Conservation (phyloP, 345 rosid genomes). For the Brassica rapa region DNA sequence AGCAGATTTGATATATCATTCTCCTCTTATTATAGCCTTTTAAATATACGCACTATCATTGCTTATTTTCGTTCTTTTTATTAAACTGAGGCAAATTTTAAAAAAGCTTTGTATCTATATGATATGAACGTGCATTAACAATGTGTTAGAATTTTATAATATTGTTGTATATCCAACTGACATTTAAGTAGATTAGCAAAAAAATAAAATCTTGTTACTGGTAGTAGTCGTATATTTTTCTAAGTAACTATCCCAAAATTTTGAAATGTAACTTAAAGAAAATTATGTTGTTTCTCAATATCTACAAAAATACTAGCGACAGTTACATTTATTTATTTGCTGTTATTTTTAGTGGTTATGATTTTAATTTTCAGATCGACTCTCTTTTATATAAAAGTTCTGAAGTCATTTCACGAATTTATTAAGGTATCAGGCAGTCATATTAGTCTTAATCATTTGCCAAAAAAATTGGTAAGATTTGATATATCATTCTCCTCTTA, state of each 20-base stretch:
- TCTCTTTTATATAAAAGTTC: not conserved
- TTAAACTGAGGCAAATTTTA: constrained; percentile 27
- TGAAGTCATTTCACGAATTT: constrained; percentile 8
- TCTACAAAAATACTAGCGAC: not conserved
- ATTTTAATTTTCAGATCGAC: not conserved
- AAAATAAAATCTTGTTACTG: not conserved
- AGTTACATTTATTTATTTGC: not conserved
- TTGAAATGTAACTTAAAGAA: not conserved
- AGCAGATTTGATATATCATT: too few relatives aligned
- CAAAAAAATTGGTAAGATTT: constrained; percentile 34
- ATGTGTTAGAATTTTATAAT: constrained; percentile 15
- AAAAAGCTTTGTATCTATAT: constrained; percentile 36
- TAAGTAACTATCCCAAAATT: not conserved
- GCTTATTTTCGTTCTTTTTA: constrained; percentile 22
- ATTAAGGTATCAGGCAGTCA: not conserved
- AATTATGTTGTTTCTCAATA: not conserved
- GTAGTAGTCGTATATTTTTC: not conserved
- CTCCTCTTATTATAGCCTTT: too few relatives aligned
- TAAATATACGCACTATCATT: not conserved
- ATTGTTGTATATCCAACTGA: constrained; percentile 13
- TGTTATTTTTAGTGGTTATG: not conserved
- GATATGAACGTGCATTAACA: constrained; percentile 41
- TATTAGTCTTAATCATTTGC: not conserved
- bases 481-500: constrained; percentile 37
- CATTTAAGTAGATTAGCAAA: not conserved